These are phyloP conservation scores for Torulaspora maleeae DNA, from an alignment of 805 yeast genomes.

Conservation along the genomic window DNA sequence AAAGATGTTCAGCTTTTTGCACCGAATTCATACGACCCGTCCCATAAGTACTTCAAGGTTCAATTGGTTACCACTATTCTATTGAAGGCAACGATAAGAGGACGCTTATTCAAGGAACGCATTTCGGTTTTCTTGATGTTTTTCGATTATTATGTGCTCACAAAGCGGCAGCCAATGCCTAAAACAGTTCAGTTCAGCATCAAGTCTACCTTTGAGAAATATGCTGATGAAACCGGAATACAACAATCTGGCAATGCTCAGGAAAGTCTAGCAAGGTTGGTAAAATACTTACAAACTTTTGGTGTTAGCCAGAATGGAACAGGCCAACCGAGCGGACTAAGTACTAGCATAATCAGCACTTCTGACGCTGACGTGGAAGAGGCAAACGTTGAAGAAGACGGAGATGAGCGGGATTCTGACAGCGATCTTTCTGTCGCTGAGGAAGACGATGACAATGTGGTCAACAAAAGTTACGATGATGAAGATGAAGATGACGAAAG, in stretches of 20 bases:
- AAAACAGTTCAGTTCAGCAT: constrained; percentile 54
- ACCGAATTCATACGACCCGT: constrained; percentile 49
- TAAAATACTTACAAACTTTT: constrained; percentile 1
- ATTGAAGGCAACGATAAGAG: constrained; percentile 27
- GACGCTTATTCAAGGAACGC: constrained; percentile 23
- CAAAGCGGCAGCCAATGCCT: constrained; percentile 60
- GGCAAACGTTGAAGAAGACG: constrained; percentile 32
- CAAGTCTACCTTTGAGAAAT: constrained; percentile 39
- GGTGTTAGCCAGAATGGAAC: background rate
- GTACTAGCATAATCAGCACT: too few relatives aligned
- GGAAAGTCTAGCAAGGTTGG: constrained; percentile 43
- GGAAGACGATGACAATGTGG: constrained; percentile 25
- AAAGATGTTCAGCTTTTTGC: constrained; percentile 49
- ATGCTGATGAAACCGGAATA: constrained; percentile 32
- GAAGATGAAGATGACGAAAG: constrained; percentile 29
- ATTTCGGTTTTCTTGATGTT: constrained; percentile 46
- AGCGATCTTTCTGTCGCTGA: constrained; percentile 33
- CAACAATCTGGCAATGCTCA: constrained; percentile 37
- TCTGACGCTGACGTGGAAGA: constrained; percentile 20
- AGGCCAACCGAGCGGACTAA: background rate
- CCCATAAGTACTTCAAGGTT: constrained; percentile 68
- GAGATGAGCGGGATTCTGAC: constrained; percentile 23
- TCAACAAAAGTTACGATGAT: constrained; percentile 23
- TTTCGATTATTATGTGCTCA: constrained; percentile 66
- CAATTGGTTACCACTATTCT: constrained; percentile 48